Base-by-base conservation (phyloP, 2,329 filamentous ascomycete genomes). In the Fusarium metavorans region DNA sequence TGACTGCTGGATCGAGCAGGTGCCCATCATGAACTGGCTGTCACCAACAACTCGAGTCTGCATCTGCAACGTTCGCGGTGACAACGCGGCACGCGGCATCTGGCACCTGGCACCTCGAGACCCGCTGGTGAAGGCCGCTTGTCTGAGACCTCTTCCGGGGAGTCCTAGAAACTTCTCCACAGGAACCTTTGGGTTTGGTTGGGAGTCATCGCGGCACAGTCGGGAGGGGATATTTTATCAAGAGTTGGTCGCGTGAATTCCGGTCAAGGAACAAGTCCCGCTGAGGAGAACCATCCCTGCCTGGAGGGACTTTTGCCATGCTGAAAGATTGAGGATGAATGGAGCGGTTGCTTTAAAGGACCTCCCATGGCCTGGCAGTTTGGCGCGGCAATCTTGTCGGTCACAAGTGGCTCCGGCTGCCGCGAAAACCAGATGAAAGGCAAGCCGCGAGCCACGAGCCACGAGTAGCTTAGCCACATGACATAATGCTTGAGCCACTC, bases 11-110 rank as follows among this genome's bases (percentile, higher is more conserved):
- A 78, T 74, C 64, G 50, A 78, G 74, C 76, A 77, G 74, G 72
- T 74, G 65, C 57, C 56, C 23, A 48, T 61, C 37, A 39, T 63
- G 30, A 65, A 61, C 45, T 58, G 32, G 61, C 56, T 63, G 54
- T 78, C 76, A 78, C 76, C 76, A 78, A 78, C 75, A 67, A 50
- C 23, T 68, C 57, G 45, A 69, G 30, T 64, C 67, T 71, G 70
- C 66, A 65, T 66, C 72, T 65, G 60, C 68, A 56, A 59, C 57
- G 34, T 43, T 48, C 34, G 52, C 32, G 66, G 66, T 43, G 25
- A n/a, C 27, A 50, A 59, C n/a, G 27, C 64, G 48, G 60, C 48
- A 68, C 66, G 25, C 66, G 30, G 60, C 45, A 67, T 58, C 18
- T 59, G 27, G 58, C 45, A 67, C 65, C 18, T 59, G 27, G 58